Conservation (phyloP, 75 land plant species). For the Gnetum montanum region DNA sequence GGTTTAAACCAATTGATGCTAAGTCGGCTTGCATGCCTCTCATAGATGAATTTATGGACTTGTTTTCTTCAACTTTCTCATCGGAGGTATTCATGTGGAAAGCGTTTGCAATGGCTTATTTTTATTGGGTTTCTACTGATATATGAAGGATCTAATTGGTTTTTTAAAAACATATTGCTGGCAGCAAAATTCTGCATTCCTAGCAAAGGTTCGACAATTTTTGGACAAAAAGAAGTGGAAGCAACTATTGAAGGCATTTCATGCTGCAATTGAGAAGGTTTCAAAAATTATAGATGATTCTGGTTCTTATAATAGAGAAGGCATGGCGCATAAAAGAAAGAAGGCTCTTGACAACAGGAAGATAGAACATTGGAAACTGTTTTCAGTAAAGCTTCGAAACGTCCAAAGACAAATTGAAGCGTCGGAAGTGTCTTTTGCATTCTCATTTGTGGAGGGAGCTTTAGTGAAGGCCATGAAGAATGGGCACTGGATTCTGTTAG, state of each 20-base stretch:
- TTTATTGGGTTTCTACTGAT: neutral
- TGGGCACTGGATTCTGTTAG: conserved; percentile 91
- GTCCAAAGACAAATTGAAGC: conserved; percentile 45
- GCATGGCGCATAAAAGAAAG: conserved; percentile 45
- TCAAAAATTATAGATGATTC: conserved; percentile 5
- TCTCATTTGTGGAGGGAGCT: conserved; percentile 89
- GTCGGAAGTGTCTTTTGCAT: conserved; percentile 59
- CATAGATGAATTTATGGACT: conserved; percentile 47
- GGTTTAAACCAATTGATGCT: conserved; percentile 87
- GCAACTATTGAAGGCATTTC: conserved; percentile 38
- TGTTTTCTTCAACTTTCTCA: conserved; percentile 66
- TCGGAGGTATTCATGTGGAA: conserved; percentile 27
- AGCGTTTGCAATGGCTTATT: neutral
- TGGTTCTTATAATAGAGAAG: neutral
- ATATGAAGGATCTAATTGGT: neutral
- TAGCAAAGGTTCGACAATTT: conserved; percentile 32
- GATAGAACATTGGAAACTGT: conserved; percentile 45
- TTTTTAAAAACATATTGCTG: neutral
- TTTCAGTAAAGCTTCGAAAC: conserved; percentile 37
- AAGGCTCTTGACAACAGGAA: conserved; percentile 37
- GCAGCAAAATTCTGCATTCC: conserved; percentile 45
- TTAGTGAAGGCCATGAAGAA: conserved; percentile 80
- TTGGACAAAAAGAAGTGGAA: conserved; percentile 54
- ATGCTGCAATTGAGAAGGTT: conserved; percentile 29
- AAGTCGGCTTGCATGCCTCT: conserved; percentile 61